phyloP scores from a whole-genome alignment of 2,329 filamentous ascomycete genomes.

The Tricladium varicosporioides region DNA sequence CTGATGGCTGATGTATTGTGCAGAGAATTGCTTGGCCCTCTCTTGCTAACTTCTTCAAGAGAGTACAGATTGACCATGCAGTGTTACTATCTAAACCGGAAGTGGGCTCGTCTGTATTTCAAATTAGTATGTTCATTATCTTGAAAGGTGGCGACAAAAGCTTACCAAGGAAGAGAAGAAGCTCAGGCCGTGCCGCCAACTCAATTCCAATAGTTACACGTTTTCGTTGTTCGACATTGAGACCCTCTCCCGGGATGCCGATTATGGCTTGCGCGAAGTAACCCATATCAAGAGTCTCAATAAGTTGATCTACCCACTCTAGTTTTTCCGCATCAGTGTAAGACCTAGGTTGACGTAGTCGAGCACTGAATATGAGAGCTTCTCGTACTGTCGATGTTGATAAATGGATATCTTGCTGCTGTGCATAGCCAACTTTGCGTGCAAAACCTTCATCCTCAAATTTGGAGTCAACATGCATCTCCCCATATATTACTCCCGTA shows the following conservation, averaged over 20 bases:
- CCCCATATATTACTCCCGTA: slow-evolving; percentile 82
- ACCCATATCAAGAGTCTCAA: slow-evolving; percentile 72
- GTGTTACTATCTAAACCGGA: slow-evolving; percentile 91
- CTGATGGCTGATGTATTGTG: slow-evolving; percentile 77
- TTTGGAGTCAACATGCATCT: slow-evolving; percentile 66
- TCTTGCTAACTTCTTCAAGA: slow-evolving; percentile 83
- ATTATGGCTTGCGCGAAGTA: slow-evolving; percentile 89
- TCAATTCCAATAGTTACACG: slow-evolving; percentile 91
- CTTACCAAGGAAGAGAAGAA: slow-evolving; percentile 46
- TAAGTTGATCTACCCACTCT: slow-evolving; percentile 78
- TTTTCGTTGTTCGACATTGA: slow-evolving; percentile 68
- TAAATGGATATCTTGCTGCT: slow-evolving; percentile 87
- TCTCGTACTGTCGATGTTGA: slow-evolving; percentile 82
- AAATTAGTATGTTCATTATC: not conserved
- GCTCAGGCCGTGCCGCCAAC: slow-evolving; percentile 81
- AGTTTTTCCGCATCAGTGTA: slow-evolving; percentile 74
- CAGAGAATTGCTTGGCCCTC: slow-evolving; percentile 88
- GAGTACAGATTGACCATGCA: slow-evolving; percentile 83
- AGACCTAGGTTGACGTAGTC: slow-evolving; percentile 76
- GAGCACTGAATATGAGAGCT: slow-evolving; percentile 77
- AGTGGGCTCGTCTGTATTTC: slow-evolving; percentile 84
- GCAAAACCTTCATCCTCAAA: slow-evolving; percentile 79
- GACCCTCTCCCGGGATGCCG: slow-evolving; percentile 78
- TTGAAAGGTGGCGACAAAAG: not conserved
- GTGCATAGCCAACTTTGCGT: slow-evolving; percentile 85